phyloP scores from a whole-genome alignment of 2,329 filamentous ascomycete genomes.

The Aspergillus versicolor region DNA sequence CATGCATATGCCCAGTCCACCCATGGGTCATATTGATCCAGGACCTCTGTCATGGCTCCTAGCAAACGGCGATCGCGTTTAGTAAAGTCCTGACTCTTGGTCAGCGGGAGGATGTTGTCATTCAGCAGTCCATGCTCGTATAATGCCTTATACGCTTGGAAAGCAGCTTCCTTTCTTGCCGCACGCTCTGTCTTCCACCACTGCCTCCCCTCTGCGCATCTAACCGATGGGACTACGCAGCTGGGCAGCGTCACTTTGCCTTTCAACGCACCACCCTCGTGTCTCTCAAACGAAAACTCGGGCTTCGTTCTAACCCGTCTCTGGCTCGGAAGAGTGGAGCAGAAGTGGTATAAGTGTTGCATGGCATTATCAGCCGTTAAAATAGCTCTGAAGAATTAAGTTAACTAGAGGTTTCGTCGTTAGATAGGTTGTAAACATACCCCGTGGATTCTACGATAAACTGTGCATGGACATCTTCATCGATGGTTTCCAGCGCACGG shows the following conservation, averaged over 20 bases:
- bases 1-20: conserved; percentile 28
- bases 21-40: conserved; percentile 33
- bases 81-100: conserved; percentile 29
- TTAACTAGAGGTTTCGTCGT: too few relatives aligned
- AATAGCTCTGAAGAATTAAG: conserved; percentile 51
- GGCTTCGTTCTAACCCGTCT: conserved; percentile 64
- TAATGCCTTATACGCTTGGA: conserved; percentile 72
- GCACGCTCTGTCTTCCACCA: conserved; percentile 70
- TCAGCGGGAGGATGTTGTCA: conserved; percentile 69
- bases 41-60: conserved; percentile 23
- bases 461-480: conserved; percentile 38
- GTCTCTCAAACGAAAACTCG: conserved; percentile 54
- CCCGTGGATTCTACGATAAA: conserved; percentile 42
- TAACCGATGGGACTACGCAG: conserved; percentile 63
- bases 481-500: conserved; percentile 49
- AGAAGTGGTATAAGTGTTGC: conserved; percentile 80
- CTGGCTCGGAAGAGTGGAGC: conserved; percentile 58
- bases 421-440: conserved; percentile 15
- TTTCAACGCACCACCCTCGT: conserved; percentile 18
- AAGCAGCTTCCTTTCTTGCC: conserved; percentile 78
- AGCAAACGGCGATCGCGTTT: conserved; percentile 13
- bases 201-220: conserved; percentile 51
- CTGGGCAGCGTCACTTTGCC: conserved; percentile 71
- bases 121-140: conserved; percentile 72
- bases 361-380: conserved; percentile 73